Base-by-base conservation (phyloP, 306 rosid species). In the Dryas octopetala region DNA sequence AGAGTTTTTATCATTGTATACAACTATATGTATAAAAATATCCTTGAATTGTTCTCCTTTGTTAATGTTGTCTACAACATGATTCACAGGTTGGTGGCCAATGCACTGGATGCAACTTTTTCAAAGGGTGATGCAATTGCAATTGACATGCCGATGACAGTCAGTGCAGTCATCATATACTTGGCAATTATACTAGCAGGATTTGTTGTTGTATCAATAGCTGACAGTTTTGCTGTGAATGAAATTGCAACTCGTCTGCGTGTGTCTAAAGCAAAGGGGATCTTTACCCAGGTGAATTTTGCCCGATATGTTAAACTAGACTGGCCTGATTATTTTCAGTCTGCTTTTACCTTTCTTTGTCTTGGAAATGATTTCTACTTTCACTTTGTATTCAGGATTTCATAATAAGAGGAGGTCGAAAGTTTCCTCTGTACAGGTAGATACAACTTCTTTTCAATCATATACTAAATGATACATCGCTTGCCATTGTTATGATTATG, bases 91-190 rank as follows among this genome's bases (percentile, higher is more conserved):
- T 58, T 88, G 86, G 97, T 88, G 75, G 91, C 97, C 38, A 88
- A 84, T 76, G 96, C 91, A 48, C 76, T 91, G 68, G 91, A 86
- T 48, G 73, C 80, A 28, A 85, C 81, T 26, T 91, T 91, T 84
- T 81, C 97, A 2, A 91, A 77, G 84, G 97, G 98, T 6, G 98
- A 91, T 76, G 84, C 98, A 73, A 93, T 93, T 5, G 97, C 98
- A 48, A 93, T 91, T 70, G 97, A 93, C 86, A 88, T 88, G 94
- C 93, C 90, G 65, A 89, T 93, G 98, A 93, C 96, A 32, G 92
- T 81, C 74, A 74, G 73, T 75, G 87, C 98, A 14, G 96, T 93
- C 71, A 70, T 91, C 71, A 89, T 93, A 78, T 93, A 91, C 78
- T 75, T 93, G 76, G 97, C 96, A 41, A 87, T 89, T 79, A 65